phyloP scores from a whole-genome alignment of 176 grass and related monocot genomes.

The Tuctoria greenei region DNA sequence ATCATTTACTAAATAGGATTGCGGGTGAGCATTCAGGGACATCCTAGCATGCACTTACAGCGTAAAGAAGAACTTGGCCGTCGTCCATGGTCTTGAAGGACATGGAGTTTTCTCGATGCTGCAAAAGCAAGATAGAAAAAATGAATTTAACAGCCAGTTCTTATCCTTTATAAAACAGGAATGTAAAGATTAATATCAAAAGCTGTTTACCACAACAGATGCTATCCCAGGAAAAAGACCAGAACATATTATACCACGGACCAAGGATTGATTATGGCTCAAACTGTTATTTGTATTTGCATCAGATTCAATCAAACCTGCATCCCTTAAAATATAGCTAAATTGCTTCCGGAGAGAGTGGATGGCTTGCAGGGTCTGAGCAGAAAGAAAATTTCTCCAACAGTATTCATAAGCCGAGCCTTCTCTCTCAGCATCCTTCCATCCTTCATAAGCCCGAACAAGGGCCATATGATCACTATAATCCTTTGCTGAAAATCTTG shows the following conservation, averaged over 20 bases:
- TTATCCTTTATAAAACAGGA: constrained; percentile 4
- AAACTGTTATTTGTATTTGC: constrained; percentile 68
- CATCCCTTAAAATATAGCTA: constrained; percentile 86
- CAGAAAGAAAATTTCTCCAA: constrained; percentile 93
- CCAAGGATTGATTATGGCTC: constrained; percentile 94
- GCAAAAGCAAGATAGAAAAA: constrained; percentile 41
- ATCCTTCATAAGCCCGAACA: constrained; percentile 94
- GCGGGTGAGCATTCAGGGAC: neutral
- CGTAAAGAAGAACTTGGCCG: constrained; percentile 94
- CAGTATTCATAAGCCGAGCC: constrained; percentile 94
- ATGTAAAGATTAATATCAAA: neutral
- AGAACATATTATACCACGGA: constrained; percentile 87
- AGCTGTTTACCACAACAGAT: constrained; percentile 76
- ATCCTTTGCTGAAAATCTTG: constrained; percentile 94
- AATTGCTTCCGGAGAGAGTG: constrained; percentile 96
- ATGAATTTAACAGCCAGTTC: constrained; percentile 6
- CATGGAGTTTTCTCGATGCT: constrained; percentile 96
- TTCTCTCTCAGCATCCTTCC: constrained; percentile 97
- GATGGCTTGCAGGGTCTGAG: constrained; percentile 93
- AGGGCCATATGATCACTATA: constrained; percentile 99
- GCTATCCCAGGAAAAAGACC: constrained; percentile 89
- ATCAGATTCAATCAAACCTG: constrained; percentile 70
- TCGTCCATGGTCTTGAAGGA: constrained; percentile 99
- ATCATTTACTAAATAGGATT: neutral
- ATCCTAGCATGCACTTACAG: constrained; percentile 54